phyloP scores from a whole-genome alignment of 2,329 filamentous ascomycete genomes.

The Juglanconis sp. region DNA sequence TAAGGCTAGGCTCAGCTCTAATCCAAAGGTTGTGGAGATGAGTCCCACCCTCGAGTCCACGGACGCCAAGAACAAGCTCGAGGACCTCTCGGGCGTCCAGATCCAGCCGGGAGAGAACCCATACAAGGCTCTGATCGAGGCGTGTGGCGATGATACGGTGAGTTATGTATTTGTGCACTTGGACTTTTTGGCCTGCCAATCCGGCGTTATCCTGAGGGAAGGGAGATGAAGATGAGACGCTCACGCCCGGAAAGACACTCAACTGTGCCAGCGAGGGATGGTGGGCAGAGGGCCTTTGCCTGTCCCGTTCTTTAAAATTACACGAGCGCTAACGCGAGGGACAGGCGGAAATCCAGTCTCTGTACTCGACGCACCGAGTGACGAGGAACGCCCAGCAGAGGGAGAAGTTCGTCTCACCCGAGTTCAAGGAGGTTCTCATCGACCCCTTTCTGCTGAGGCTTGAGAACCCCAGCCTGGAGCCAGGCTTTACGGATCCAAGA shows the following conservation, averaged over 20 bases:
- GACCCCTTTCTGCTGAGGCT: slow-evolving; percentile 74
- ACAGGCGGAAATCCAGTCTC: slow-evolving; percentile 64
- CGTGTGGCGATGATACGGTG: slow-evolving; percentile 66
- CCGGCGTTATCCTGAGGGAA: too few species aligned
- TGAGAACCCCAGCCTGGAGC: slow-evolving; percentile 59
- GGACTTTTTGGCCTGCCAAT: too few species aligned
- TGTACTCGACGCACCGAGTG: slow-evolving; percentile 71
- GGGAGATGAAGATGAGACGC: too few species aligned
- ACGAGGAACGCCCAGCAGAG: slow-evolving; percentile 75
- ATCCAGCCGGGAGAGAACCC: slow-evolving; percentile 63
- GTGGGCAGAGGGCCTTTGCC: neutral
- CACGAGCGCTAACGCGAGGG: neutral
- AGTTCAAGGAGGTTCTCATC: slow-evolving; percentile 68
- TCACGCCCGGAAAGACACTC: too few species aligned
- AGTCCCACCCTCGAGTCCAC: slow-evolving; percentile 33
- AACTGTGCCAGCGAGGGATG: too few species aligned
- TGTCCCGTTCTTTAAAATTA: neutral
- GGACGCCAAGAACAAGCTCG: slow-evolving; percentile 48
- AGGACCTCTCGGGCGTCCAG: slow-evolving; percentile 52
- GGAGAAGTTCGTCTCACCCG: slow-evolving; percentile 64
- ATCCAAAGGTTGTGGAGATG: too few species aligned
- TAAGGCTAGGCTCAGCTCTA: too few species aligned
- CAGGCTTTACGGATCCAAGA: slow-evolving; percentile 69
- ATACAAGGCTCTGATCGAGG: slow-evolving; percentile 69
- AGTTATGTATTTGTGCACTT: slow-evolving; percentile 24